Percentiles rank a stretch among this genome's conserved stretches.
Evolutionary conservation across 768 basidiomycete genomes (phyloP).

Genomic region (Boletus tylopilopsis): DNA sequence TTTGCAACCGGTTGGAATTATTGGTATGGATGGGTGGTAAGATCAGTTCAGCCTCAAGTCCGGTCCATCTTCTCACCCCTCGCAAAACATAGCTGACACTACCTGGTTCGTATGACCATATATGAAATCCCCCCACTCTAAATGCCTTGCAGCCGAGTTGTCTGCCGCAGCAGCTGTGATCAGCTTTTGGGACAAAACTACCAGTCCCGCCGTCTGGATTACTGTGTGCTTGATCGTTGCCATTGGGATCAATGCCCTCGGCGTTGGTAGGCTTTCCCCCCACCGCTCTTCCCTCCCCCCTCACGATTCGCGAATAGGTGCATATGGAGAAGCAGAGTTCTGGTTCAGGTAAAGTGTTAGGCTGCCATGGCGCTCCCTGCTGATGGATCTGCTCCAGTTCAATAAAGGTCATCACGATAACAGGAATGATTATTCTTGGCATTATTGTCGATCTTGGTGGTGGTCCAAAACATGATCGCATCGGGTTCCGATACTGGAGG

Average conservation of each 20-base stretch:
- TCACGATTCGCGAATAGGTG: slow-evolving; percentile 21
- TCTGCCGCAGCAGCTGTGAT: slow-evolving; percentile 51
- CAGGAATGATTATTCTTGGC: slow-evolving; percentile 43
- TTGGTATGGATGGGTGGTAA: slow-evolving; percentile 37
- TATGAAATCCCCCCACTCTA: not conserved
- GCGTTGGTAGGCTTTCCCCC: slow-evolving; percentile 29
- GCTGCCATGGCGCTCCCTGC: not conserved
- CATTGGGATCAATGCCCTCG: slow-evolving; percentile 42
- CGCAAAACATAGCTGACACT: slow-evolving; percentile 19
- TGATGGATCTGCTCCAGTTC: slow-evolving; percentile 28
- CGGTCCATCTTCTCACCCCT: slow-evolving; percentile 1
- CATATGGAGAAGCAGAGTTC: slow-evolving; percentile 48
- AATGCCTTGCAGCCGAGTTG: slow-evolving; percentile 36
- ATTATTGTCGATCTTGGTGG: slow-evolving; percentile 51
- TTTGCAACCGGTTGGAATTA: slow-evolving; percentile 44
- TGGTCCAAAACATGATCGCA: slow-evolving; percentile 49
- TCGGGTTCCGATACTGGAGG: slow-evolving; percentile 46
- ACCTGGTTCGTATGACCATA: slow-evolving; percentile 16
- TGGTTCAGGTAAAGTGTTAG: slow-evolving; percentile 36
- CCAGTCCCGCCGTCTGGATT: slow-evolving; percentile 50
- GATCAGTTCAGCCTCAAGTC: not conserved
- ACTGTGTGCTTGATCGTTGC: slow-evolving; percentile 49
- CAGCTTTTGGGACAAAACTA: slow-evolving; percentile 39
- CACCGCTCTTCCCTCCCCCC: not conserved
- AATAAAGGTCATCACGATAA: slow-evolving; percentile 50